Evolutionary conservation across 257 asterid genomes (phyloP), one percentile per base, ranked within the genome.

Genomic region (Primulina eburnea): DNA sequence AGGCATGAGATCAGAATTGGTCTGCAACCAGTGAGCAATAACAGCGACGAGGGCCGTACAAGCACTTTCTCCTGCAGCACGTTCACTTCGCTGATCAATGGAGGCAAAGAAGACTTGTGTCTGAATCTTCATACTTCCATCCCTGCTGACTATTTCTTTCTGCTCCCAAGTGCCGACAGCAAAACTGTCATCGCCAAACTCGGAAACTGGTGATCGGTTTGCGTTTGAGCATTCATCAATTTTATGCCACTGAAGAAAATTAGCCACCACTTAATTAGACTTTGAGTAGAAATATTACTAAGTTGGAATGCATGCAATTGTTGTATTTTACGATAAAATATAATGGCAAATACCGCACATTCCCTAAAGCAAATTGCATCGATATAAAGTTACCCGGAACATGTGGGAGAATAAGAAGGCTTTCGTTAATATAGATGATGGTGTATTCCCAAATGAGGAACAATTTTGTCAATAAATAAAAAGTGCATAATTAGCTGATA

Each of bases 21-120:
- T 76, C 68, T 89, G 99, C 72, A 93, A 75, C 99, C 99, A 93
- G 77, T 93, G 91, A 14, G 97, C 96, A 33, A 93, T 80, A 21
- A 93, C 96, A 38, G 99, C 95, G 38, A 90, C 99, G 8, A 93
- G 96, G 52, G 91, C 95, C 2, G 99, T 93, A 70, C 99, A 93
- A 34, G 99, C 99, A 60, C 99, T 87, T 77, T 86, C 99, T 32
- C 99, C 97, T 1, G 97, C 94, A 10, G 97, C 99, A 63, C 74
- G 86, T 76, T 93, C 99, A n/a, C 96, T 93, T 71, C 97, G 82
- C 66, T 93, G 99, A 62, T 93, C 99, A 40, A 93, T 93, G 69
- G 99, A 89, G 62, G 99, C 99, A 69, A 90, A 87, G 81, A 93
- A 93, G 64, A 87, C 92, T 35, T 86, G 82, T 2, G 96, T 83